A percentile compares a stretch with the other conserved stretches of the same genome.
These are phyloP conservation scores for Chalciporus chontae DNA, from an alignment of 768 basidiomycete species.

Conservation along the genomic window DNA sequence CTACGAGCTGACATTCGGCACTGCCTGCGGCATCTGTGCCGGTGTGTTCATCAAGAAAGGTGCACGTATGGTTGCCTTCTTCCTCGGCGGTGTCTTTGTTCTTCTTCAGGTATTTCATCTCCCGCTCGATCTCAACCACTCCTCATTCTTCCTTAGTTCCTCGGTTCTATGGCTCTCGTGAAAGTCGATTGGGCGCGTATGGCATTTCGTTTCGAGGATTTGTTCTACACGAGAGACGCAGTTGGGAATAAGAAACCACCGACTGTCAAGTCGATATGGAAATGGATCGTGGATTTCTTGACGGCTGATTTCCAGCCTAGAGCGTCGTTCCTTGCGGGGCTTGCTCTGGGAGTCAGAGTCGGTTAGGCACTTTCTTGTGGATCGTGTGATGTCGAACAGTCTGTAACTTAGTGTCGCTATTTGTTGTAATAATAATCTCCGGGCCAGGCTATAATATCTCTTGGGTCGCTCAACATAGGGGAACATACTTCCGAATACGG, in stretches of 20 bases:
- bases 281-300: constrained; percentile 72
- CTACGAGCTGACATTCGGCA: constrained; percentile 85
- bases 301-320: constrained; percentile 91
- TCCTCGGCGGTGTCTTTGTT: constrained; percentile 88
- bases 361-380: constrained; percentile 43
- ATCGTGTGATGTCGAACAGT: not conserved
- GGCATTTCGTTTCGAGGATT: constrained; percentile 62
- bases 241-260: constrained; percentile 56
- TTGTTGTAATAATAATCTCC: not conserved
- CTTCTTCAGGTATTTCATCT: constrained; percentile 70
- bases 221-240: constrained; percentile 64
- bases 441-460: too few relatives aligned
- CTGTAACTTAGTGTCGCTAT: not conserved
- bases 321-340: constrained; percentile 83
- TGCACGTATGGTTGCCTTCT: constrained; percentile 75
- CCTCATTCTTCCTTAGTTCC: constrained; percentile 54
- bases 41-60: constrained; percentile 97
- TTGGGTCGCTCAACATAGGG: not conserved
- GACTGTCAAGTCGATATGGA: constrained; percentile 62
- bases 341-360: constrained; percentile 75
- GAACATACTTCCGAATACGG: constrained; percentile 20
- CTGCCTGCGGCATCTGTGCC: constrained; percentile 82
- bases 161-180: constrained; percentile 68
- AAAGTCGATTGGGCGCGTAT: constrained; percentile 78
- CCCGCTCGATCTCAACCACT: not conserved